Base-by-base conservation (phyloP, 2,329 filamentous ascomycete species). In the Alternaria hordeiaustralica region DNA sequence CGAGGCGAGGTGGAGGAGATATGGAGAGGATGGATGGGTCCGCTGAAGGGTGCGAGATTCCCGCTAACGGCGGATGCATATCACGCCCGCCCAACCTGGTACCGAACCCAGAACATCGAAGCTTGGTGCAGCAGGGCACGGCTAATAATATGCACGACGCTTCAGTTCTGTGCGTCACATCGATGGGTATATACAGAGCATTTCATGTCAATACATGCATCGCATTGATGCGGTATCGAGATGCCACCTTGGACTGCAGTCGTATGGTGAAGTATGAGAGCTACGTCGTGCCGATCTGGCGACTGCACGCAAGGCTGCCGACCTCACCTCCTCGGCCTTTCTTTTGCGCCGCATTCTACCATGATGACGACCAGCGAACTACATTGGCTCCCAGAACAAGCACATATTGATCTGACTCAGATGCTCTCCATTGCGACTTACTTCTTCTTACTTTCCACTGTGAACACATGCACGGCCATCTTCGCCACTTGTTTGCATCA, bases 1-100 rank as follows among this genome's bases (percentile, higher is more conserved):
- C 46, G 49, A 44, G 28, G 58, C 44, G 56, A 54, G 55, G 69
- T 63, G 65, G 56, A 54, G 55, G 69, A 64, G 65, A 67, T 63
- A 56, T 70, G 60, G 64, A 63, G 67, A 67, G 61, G 51, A 56
- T 55, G 55, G 65, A 61, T 61, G 66, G 64, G 58, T 49, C 61
- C 58, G 63, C 60, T 58, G 54, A 55, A 64, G 56, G 62, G 60
- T 64, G 61, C 61, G 60, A 65, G 60, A 56, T 63, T 63, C 63
- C 53, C 55, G 63, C 63, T 69, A 65, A 61, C 62, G 60, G 58
- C 55, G 60, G 58, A 62, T 30, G 57, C 46, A 47, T 56, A 66
- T 65, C 62, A 55, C 54, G 60, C 63, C 60, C 54, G 60, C 60
- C 60, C 60, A 58, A 59, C 15, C 33, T n/a, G 50, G 60, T 55